Evolutionary conservation across 1,284 basidiomycete genomes (phyloP), one percentile per base, ranked within the genome.

Genomic region (Retiboletus fuscus): DNA sequence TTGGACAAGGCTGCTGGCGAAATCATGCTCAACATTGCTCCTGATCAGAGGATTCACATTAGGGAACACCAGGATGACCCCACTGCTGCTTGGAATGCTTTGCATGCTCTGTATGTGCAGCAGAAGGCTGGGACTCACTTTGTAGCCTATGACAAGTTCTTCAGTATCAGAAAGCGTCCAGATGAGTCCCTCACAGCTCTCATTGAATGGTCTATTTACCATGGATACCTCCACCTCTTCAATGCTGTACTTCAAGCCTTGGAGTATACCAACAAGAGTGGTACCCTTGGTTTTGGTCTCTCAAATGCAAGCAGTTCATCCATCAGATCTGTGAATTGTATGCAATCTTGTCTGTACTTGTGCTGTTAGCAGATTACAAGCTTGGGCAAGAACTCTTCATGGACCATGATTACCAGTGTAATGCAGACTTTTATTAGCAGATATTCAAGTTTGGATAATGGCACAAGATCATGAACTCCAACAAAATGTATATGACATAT

Each of bases 401-500:
- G 53, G 91, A 93, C 74, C 88, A 92, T 28, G 93, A 95, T 80
- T 95, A 95, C 78, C 85, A 91, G 72, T 85, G 88, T 6, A 95
- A 95, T 76, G 89, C 88, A 41, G 89, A 90, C 7, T 95, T 95
- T 77, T 95, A 92, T 77, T 92, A 93, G 77, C 81, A 85, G 26
- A 87, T 94, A 28, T 94, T 94, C 74, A 92, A 94, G 82, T 85
- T 95, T 47, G 93, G 93, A n/a, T 85, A 93, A 68, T 86, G 94
- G 67, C 92, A 95, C 78, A 95, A 95, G 80, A 94, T 95, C 77
- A 94, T 92, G 91, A 95, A 94, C 76, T 92, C 93, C 0, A 93
- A 95, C 78, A 94, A 90, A 78, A 95, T 95, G 93, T 87, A 94
- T n/a, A 90, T 92, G 26, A 95, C 93, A 5, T 95, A 95, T 73